Base-by-base conservation (phyloP, 176 grass and related monocot species). In the Tillandsia leiboldiana region DNA sequence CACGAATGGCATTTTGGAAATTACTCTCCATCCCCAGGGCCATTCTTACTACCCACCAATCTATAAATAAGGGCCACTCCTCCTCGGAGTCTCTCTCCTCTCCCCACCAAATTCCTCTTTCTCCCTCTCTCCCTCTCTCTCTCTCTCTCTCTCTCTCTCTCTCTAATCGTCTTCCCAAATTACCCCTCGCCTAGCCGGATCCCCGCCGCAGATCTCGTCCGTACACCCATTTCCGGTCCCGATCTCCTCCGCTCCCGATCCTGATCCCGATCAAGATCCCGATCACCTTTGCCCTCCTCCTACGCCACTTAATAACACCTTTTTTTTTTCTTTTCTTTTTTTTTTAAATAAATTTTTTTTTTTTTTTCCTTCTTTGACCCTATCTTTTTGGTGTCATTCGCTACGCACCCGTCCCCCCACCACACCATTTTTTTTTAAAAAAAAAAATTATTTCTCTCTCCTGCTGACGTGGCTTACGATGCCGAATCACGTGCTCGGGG, bases 391-490 rank as follows among this genome's bases (percentile, higher is more conserved):
- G 33, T 1, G 33, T 42, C 33, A 42, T 42, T 42, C 33, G 5
- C 33, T 42, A 42, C 33, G 33, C 33, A 5, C 33, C 33, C 10
- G 15, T 8, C 7, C 17, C 56, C 52, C 6, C 52, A 1, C 13
- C 9, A 13, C 52, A 13, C 52, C 52, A 20, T 18, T 18, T 18
- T 18, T 7, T 7, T 18, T 20, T 20, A 10, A 42, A 20, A 20
- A 20, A 20, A 20, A 20, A 20, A 1, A 7, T 42, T 42, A 17
- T 61, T 61, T 61, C 17, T 61, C 22, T 61, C 15, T 23, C 22
- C 56, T 9, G 56, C 56, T 61, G 56, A 61, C 56, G 56, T 61
- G 56, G 56, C 56, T 14, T 59, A 23, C 61, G 61, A 74, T 74
- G 72, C n/a, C 18, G 72, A 74, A 24, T 24, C 24, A 52, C 23